Conservation (phyloP, 1,139 yeast genomes). For the Yamadazyma oceani region DNA sequence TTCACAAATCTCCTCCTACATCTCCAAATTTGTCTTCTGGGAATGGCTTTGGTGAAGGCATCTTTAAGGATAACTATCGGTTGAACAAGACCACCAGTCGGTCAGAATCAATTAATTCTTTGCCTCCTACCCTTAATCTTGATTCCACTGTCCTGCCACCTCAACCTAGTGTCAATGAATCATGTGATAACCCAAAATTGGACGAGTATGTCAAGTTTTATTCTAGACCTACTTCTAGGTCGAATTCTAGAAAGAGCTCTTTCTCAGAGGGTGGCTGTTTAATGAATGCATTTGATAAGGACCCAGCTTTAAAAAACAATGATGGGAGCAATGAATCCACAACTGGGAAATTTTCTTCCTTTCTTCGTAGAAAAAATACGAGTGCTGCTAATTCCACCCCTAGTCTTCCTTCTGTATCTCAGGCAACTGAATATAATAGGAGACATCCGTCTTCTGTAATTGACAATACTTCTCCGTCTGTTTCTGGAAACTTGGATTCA, state of each 20-base stretch:
- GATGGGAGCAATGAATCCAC: conserved; percentile 8
- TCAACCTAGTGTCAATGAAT: conserved; percentile 11
- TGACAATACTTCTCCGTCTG: neutral
- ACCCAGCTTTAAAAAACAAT: neutral
- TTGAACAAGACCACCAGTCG: conserved; percentile 6
- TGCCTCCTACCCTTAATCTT: conserved; percentile 1
- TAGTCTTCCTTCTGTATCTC: conserved; percentile 14
- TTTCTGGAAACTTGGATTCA: conserved; percentile 1
- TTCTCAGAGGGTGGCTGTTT: conserved; percentile 16
- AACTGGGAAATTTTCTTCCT: conserved; percentile 25
- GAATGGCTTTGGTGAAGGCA: neutral
- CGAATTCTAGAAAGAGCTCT: conserved; percentile 19
- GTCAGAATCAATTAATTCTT: conserved; percentile 3
- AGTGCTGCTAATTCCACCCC: conserved; percentile 6
- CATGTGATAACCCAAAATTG: conserved; percentile 56
- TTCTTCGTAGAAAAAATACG: conserved; percentile 26
- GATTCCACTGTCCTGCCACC: neutral
- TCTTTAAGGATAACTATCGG: conserved; percentile 10
- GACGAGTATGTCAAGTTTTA: conserved; percentile 58
- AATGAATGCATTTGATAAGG: conserved; percentile 5
- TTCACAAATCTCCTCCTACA: conserved; percentile 23
- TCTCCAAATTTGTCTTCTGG: conserved; percentile 12
- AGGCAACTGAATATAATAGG: conserved; percentile 20
- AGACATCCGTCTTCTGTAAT: conserved; percentile 5
- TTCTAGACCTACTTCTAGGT: conserved; percentile 32